phyloP scores from a whole-genome alignment of 2,329 filamentous ascomycete genomes.

The Claviceps lovelessii region DNA sequence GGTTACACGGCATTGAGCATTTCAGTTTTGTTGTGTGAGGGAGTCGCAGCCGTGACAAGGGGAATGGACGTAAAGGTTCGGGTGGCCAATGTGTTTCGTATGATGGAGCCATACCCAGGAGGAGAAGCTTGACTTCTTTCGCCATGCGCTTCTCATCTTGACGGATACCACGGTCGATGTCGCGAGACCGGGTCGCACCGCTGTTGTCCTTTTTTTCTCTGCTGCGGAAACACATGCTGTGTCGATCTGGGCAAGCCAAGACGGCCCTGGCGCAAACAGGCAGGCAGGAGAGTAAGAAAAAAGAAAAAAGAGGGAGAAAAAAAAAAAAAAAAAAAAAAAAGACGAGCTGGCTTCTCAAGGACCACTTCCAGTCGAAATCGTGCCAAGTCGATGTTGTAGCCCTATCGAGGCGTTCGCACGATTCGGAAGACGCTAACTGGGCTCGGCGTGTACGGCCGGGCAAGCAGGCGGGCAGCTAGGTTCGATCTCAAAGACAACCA shows the following conservation, averaged over 20 bases:
- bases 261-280: neutral
- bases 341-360: neutral
- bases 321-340: neutral
- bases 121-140: slow-evolving; percentile 82
- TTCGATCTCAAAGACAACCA: neutral
- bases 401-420: neutral
- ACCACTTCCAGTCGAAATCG: neutral
- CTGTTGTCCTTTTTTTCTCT: slow-evolving; percentile 33
- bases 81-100: neutral
- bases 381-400: neutral
- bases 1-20: slow-evolving; percentile 1
- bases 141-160: slow-evolving; percentile 76
- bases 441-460: neutral
- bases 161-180: slow-evolving; percentile 76
- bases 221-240: slow-evolving; percentile 49
- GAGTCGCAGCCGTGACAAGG: neutral
- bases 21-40: neutral
- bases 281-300: neutral
- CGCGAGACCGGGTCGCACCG: slow-evolving; percentile 44
- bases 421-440: neutral
- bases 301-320: too few species aligned
- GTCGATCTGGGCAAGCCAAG: neutral
- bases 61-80: neutral
- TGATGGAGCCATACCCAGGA: slow-evolving; percentile 53
- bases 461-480: neutral